Percentiles rank a stretch among this genome's conserved stretches.
Conservation (phyloP, 352 stramenopile species). For the Phytophthora kernoviae region DNA sequence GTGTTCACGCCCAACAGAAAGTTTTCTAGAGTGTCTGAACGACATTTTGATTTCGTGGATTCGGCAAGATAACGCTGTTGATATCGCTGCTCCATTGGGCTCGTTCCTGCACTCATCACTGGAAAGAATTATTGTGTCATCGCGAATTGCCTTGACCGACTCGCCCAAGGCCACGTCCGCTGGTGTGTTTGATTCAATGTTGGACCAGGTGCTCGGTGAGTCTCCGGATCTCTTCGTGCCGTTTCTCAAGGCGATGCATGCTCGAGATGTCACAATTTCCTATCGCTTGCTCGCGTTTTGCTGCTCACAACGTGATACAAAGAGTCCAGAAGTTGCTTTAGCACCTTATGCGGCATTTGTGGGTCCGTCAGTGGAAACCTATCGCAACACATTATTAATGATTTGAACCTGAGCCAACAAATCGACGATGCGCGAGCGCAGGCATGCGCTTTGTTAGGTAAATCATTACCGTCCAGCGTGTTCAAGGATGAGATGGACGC, state of each 20-base stretch:
- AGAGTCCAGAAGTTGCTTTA: slow-evolving; percentile 61
- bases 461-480: slow-evolving; percentile 19
- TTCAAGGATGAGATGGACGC: slow-evolving; percentile 68
- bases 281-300: slow-evolving; percentile 82
- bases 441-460: slow-evolving; percentile 60
- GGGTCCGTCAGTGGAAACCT: slow-evolving; percentile 51
- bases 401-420: slow-evolving; percentile 75
- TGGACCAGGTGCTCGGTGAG: slow-evolving; percentile 82
- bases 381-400: slow-evolving; percentile 61
- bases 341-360: slow-evolving; percentile 71
- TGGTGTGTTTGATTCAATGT: slow-evolving; percentile 76
- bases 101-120: slow-evolving; percentile 68
- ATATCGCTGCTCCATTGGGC: slow-evolving; percentile 62
- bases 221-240: slow-evolving; percentile 71
- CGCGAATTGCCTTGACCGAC: slow-evolving; percentile 66
- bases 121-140: slow-evolving; percentile 80
- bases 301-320: slow-evolving; percentile 55
- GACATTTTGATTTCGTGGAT: slow-evolving; percentile 88
- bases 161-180: slow-evolving; percentile 67
- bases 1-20: slow-evolving; percentile 62
- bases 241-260: slow-evolving; percentile 83
- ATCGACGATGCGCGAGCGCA: slow-evolving; percentile 78
- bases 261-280: slow-evolving; percentile 71
- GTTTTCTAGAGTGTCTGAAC: slow-evolving; percentile 81
- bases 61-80: slow-evolving; percentile 72